Evolutionary conservation across 2,329 filamentous ascomycete species (phyloP).

Genomic region (Colletotrichum shisoi): DNA sequence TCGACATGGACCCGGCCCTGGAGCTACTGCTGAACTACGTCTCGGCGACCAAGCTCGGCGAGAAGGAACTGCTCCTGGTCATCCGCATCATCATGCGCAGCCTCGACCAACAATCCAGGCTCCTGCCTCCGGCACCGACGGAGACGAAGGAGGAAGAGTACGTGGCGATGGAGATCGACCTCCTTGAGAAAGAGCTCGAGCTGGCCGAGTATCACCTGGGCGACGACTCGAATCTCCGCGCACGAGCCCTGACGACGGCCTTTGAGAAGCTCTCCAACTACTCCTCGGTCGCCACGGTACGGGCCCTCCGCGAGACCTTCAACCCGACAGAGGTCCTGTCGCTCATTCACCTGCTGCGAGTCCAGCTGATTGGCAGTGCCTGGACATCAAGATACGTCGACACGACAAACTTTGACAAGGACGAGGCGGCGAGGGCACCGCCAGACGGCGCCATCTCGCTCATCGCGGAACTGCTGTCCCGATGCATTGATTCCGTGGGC

Average conservation of each 20-base stretch:
- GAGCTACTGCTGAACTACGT: constrained; percentile 72
- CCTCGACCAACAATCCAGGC: constrained; percentile 57
- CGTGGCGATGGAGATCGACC: constrained; percentile 64
- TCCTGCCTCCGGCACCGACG: constrained; percentile 37
- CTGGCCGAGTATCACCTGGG: constrained; percentile 73
- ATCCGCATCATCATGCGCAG: constrained; percentile 74
- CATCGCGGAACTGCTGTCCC: constrained; percentile 74
- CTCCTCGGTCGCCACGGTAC: constrained; percentile 66
- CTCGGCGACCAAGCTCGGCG: constrained; percentile 69
- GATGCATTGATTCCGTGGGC: constrained; percentile 78
- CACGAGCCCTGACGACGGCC: constrained; percentile 70
- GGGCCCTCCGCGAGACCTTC: constrained; percentile 69
- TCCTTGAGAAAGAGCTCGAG: constrained; percentile 70
- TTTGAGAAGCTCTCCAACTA: constrained; percentile 75
- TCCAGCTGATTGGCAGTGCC: constrained; percentile 76
- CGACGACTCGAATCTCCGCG: constrained; percentile 68
- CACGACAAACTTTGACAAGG: constrained; percentile 57
- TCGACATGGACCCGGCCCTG: constrained; percentile 72
- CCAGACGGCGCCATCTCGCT: constrained; percentile 74
- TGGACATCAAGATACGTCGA: constrained; percentile 79
- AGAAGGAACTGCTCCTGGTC: constrained; percentile 71
- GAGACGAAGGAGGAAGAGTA: constrained; percentile 45
- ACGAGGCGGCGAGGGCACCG: constrained; percentile 52
- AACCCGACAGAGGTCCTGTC: constrained; percentile 73
- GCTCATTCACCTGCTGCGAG: constrained; percentile 74